phyloP scores from a whole-genome alignment of 2,329 filamentous ascomycete species.

The Aspergillus novofumigatus region DNA sequence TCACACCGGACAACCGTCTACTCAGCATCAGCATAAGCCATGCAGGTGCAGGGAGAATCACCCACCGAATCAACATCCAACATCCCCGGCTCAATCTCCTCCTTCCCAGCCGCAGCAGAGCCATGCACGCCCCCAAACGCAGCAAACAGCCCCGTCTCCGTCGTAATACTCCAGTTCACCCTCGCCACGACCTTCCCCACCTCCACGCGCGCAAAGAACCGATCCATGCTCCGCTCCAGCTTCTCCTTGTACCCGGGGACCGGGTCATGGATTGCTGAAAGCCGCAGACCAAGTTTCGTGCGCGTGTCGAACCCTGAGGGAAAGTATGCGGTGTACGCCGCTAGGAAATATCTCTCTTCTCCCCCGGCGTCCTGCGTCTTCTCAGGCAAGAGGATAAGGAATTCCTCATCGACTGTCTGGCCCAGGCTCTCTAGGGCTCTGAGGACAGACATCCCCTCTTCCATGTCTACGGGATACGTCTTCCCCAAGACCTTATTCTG shows the following conservation, averaged over 20 bases:
- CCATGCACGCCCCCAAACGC: slow-evolving; percentile 36
- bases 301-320: slow-evolving; percentile 56
- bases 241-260: slow-evolving; percentile 57
- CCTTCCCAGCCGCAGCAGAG: slow-evolving; percentile 17
- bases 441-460: background rate
- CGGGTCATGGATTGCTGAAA: slow-evolving; percentile 55
- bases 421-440: slow-evolving; percentile 46
- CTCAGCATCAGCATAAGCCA: slow-evolving; percentile 5
- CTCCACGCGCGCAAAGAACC: slow-evolving; percentile 54
- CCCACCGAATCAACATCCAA: slow-evolving; percentile 43
- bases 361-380: too few species aligned
- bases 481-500: slow-evolving; percentile 46
- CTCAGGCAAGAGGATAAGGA: slow-evolving; percentile 53
- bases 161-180: slow-evolving; percentile 48
- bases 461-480: slow-evolving; percentile 31
- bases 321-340: slow-evolving; percentile 55
- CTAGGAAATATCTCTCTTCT: slow-evolving; percentile 48
- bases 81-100: slow-evolving; percentile 27
- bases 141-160: slow-evolving; percentile 37
- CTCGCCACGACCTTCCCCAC: slow-evolving; percentile 53
- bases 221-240: slow-evolving; percentile 57
- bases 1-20: slow-evolving; percentile 53
- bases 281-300: slow-evolving; percentile 50
- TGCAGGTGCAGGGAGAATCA: background rate
- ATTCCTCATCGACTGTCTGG: slow-evolving; percentile 56